phyloP scores from a whole-genome alignment of 352 stramenopile species.

The Aphanomyces astaci region DNA sequence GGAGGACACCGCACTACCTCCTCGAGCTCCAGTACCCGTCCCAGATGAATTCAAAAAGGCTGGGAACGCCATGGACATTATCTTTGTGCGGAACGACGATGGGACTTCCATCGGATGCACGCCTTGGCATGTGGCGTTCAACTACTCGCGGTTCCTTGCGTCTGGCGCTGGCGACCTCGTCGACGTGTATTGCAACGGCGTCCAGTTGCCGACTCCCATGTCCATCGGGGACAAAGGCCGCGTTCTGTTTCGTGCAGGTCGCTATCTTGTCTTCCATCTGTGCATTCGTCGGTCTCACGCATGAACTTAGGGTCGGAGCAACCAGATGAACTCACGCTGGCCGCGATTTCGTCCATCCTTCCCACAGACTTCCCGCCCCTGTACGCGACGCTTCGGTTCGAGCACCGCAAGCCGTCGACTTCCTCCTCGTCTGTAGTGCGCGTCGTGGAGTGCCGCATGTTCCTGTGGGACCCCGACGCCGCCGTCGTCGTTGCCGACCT shows the following conservation, averaged over 20 bases:
- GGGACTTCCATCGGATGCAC: constrained; percentile 69
- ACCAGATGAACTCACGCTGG: constrained; percentile 30
- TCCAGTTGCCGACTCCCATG: constrained; percentile 72
- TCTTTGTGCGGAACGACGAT: constrained; percentile 54
- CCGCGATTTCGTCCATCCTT: constrained; percentile 36
- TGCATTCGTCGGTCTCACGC: not conserved
- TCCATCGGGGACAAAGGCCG: constrained; percentile 54
- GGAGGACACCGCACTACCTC: not conserved
- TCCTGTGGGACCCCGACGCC: constrained; percentile 72
- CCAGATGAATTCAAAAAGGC: constrained; percentile 37
- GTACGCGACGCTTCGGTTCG: constrained; percentile 46
- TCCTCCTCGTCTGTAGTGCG: constrained; percentile 53
- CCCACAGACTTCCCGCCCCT: constrained; percentile 55
- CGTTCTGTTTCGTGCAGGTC: constrained; percentile 57
- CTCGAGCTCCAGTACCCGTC: not conserved
- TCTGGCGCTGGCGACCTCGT: constrained; percentile 57
- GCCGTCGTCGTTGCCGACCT: constrained; percentile 74
- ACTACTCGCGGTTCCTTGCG: constrained; percentile 58
- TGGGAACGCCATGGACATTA: constrained; percentile 73
- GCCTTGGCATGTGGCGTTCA: constrained; percentile 49
- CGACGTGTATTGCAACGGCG: constrained; percentile 64
- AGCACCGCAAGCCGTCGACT: constrained; percentile 65
- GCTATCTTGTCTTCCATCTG: too few relatives aligned
- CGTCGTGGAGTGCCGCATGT: constrained; percentile 61
- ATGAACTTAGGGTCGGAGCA: constrained; percentile 35